A percentile compares a stretch with the other conserved stretches of the same genome.
Evolutionary conservation across 352 stramenopile genomes (phyloP).

Genomic region (Pythium aristosporum): DNA sequence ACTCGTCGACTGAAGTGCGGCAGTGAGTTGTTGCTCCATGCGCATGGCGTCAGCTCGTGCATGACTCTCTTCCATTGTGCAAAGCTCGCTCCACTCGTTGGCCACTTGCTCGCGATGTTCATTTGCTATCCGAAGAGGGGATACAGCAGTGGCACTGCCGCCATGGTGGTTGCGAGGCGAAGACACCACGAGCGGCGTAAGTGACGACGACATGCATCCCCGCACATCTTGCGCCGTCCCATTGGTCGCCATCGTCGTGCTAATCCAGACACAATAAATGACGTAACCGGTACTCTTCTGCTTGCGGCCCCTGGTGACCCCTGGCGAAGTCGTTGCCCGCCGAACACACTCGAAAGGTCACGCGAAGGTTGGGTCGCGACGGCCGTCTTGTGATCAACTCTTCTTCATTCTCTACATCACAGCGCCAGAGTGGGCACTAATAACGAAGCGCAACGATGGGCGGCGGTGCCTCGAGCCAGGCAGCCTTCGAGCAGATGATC

Average conservation of each 20-base stretch:
- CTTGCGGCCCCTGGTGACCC: not conserved
- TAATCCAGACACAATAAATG: not conserved
- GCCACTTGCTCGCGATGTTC: slow-evolving; percentile 1
- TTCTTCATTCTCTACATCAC: not conserved
- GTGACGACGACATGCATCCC: not conserved
- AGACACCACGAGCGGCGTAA: not conserved
- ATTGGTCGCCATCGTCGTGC: not conserved
- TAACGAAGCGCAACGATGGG: slow-evolving; percentile 43
- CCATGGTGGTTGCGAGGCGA: slow-evolving; percentile 1
- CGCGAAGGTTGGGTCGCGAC: not conserved
- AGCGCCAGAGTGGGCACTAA: not conserved
- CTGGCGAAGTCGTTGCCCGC: not conserved
- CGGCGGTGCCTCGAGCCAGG: slow-evolving; percentile 62
- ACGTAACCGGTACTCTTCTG: not conserved
- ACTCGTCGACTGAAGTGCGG: slow-evolving; percentile 47
- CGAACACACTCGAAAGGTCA: not conserved
- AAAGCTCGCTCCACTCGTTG: slow-evolving; percentile 21
- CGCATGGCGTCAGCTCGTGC: slow-evolving; percentile 15
- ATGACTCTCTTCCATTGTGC: slow-evolving; percentile 13
- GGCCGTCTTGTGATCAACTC: not conserved
- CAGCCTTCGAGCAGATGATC: slow-evolving; percentile 81
- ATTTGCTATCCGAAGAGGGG: not conserved
- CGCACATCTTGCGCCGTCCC: not conserved
- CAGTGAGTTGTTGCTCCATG: slow-evolving; percentile 50
- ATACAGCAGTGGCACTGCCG: not conserved